Percentiles rank a stretch among this genome's conserved stretches.
These are phyloP conservation scores for Pseudodiploospora longispora DNA, from an alignment of 2,329 filamentous ascomycete species.

Conservation along the genomic window DNA sequence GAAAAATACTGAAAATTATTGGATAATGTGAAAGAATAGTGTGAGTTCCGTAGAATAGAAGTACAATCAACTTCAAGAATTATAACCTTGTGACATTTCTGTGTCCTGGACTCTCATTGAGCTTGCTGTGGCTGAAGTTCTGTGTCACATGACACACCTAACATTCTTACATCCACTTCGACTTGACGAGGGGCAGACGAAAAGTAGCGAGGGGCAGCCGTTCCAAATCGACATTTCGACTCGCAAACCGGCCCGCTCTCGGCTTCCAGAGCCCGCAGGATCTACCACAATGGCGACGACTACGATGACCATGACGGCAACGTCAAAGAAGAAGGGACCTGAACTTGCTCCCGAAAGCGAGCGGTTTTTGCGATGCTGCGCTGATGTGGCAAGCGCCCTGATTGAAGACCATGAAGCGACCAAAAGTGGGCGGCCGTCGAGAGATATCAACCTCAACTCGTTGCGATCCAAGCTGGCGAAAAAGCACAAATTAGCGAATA, in stretches of 20 bases:
- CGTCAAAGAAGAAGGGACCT: conserved; percentile 61
- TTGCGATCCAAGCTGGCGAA: conserved; percentile 81
- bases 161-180: too few species aligned
- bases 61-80: too few species aligned
- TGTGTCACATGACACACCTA: too few species aligned
- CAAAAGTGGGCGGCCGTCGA: conserved; percentile 64
- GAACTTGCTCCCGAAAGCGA: conserved; percentile 89
- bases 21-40: too few species aligned
- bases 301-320: conserved; percentile 61
- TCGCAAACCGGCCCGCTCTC: neutral
- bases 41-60: too few species aligned
- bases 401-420: conserved; percentile 89
- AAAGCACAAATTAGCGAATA: conserved; percentile 81
- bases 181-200: conserved; percentile 2
- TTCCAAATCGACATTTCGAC: too few species aligned
- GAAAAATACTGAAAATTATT: too few species aligned
- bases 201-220: neutral
- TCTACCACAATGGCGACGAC: conserved; percentile 30
- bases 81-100: too few species aligned
- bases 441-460: conserved; percentile 88
- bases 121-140: too few species aligned
- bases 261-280: neutral
- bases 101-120: too few species aligned
- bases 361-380: conserved; percentile 86
- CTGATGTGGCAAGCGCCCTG: conserved; percentile 86